phyloP scores from a whole-genome alignment of 208 protist species.

The Phytomonas serpens region DNA sequence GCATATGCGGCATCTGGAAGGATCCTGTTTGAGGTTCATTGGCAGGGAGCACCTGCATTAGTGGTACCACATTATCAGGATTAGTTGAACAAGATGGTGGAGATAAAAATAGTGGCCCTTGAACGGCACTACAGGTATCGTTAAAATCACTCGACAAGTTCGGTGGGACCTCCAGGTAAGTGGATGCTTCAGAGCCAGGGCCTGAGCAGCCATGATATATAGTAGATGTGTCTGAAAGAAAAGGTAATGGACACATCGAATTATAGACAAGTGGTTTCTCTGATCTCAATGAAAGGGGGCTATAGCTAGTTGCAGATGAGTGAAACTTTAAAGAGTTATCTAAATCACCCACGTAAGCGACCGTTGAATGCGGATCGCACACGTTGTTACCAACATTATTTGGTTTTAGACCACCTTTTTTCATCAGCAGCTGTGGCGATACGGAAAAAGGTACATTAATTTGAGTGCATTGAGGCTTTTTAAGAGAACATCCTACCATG shows the following conservation, averaged over 20 bases:
- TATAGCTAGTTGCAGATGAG: background rate
- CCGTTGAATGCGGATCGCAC: background rate
- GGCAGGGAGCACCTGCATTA: background rate
- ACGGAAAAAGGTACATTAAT: background rate
- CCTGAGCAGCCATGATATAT: background rate
- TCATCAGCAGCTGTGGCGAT: background rate
- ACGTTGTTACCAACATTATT: background rate
- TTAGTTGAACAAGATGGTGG: background rate
- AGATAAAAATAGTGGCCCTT: background rate
- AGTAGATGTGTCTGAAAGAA: background rate
- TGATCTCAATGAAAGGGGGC: background rate
- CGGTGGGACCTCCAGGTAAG: background rate
- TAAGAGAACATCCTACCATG: background rate
- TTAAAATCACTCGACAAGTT: background rate
- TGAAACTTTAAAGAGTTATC: background rate
- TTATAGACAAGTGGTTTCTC: background rate
- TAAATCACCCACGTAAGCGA: background rate
- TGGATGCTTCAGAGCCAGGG: background rate
- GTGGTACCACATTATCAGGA: background rate
- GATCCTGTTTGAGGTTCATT: background rate
- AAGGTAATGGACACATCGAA: background rate
- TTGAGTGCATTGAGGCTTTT: background rate
- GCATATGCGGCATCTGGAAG: background rate
- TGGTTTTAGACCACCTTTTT: background rate
- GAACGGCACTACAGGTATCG: background rate